Conservation (phyloP, 441 rosid genomes). For the Pelargonium cotyledonis region DNA sequence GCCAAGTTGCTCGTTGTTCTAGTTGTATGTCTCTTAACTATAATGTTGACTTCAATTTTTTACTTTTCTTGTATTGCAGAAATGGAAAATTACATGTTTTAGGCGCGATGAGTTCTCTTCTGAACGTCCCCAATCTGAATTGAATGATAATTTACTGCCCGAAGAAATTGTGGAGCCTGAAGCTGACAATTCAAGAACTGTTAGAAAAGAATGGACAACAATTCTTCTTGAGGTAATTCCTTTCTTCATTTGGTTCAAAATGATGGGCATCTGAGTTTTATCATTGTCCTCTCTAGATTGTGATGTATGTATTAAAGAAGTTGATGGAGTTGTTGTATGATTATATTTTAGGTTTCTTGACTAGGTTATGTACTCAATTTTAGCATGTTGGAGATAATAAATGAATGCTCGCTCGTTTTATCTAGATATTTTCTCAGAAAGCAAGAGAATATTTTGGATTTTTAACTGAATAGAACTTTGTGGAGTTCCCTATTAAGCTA, state of each 20-base stretch:
- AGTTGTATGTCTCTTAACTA: background rate
- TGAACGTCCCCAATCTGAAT: background rate
- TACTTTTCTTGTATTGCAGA: background rate
- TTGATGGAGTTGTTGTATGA: too few species aligned
- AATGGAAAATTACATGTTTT: background rate
- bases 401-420: background rate
- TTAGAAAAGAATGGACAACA: slow-evolving; percentile 6
- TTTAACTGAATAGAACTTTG: background rate
- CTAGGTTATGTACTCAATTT: background rate
- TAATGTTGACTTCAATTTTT: background rate
- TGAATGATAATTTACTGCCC: background rate
- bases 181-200: background rate
- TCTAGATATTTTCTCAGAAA: background rate
- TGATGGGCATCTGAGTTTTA: too few species aligned
- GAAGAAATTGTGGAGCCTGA: background rate
- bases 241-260: background rate
- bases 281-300: too few species aligned
- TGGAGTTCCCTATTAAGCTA: background rate
- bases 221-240: background rate
- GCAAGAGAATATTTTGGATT: background rate
- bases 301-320: too few species aligned
- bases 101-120: background rate
- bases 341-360: background rate
- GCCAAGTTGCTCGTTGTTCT: background rate
- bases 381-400: background rate